phyloP scores from a whole-genome alignment of 148 eudicot species.

The Beta vulgaris region DNA sequence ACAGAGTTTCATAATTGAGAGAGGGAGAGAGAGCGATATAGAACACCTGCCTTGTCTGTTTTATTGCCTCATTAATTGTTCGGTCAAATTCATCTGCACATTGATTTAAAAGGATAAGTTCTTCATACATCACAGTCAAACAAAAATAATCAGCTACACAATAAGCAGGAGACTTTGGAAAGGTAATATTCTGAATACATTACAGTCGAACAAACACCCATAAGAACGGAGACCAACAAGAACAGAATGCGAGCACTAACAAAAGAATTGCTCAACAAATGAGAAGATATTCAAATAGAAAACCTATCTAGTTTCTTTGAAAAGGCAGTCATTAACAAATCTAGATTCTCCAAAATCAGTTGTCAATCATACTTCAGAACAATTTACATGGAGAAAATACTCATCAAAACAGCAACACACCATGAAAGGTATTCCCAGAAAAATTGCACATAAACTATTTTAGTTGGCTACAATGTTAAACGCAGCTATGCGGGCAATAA shows the following conservation, averaged over 20 bases:
- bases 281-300: not conserved
- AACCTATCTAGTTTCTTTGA: not conserved
- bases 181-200: no score
- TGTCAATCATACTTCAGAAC: not conserved
- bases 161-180: not conserved
- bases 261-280: not conserved
- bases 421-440: not conserved
- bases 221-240: not conserved
- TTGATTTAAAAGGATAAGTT: conserved; percentile 13
- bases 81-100: conserved; percentile 79
- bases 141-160: not conserved
- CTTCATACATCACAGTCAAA: not conserved
- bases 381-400: not conserved
- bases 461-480: not conserved
- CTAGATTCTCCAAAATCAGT: not conserved
- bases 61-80: conserved; percentile 67
- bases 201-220: not conserved
- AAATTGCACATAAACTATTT: not conserved
- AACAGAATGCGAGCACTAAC: conserved; percentile 1
- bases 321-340: not conserved
- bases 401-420: not conserved
- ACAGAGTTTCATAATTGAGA: not conserved
- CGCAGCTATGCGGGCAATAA: no score
- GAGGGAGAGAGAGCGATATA: not conserved
- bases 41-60: conserved; percentile 52